Percentiles rank a stretch among this genome's conserved stretches.
Conservation (phyloP, 352 stramenopile species). For the Phytophthora sp. region DNA sequence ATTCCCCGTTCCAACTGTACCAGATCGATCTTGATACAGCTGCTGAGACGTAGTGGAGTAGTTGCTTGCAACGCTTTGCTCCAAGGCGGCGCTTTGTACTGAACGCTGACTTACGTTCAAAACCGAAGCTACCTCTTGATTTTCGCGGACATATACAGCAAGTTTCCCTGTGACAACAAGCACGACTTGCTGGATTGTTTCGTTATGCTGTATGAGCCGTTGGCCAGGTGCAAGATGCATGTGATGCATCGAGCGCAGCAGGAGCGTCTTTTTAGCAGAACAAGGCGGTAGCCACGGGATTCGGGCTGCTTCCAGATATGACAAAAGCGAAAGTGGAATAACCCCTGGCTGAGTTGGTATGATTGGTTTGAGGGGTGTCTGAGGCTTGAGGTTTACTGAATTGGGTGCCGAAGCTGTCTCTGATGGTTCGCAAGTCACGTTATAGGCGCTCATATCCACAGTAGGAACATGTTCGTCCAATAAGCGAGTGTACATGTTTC, state of each 20-base stretch:
- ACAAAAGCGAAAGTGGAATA: slow-evolving; percentile 30
- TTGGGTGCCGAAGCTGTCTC: neutral
- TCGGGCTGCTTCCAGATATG: slow-evolving; percentile 34
- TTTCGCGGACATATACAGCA: slow-evolving; percentile 46
- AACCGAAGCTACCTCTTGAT: slow-evolving; percentile 45
- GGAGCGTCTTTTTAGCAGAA: slow-evolving; percentile 41
- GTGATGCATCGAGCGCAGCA: slow-evolving; percentile 43
- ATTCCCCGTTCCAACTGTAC: slow-evolving; percentile 1
- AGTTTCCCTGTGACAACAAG: slow-evolving; percentile 56
- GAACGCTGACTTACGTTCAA: slow-evolving; percentile 63
- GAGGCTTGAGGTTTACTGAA: neutral
- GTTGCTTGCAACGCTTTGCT: slow-evolving; percentile 67
- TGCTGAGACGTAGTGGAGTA: slow-evolving; percentile 75
- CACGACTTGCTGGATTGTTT: slow-evolving; percentile 51
- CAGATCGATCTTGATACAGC: slow-evolving; percentile 41
- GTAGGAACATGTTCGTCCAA: slow-evolving; percentile 43
- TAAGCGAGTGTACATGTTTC: slow-evolving; percentile 44
- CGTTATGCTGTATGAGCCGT: slow-evolving; percentile 44
- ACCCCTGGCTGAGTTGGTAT: neutral
- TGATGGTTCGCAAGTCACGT: neutral
- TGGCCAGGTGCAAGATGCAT: slow-evolving; percentile 45
- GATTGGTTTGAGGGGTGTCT: neutral
- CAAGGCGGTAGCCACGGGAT: slow-evolving; percentile 44
- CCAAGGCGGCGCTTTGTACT: slow-evolving; percentile 58
- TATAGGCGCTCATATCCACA: slow-evolving; percentile 41